Percentiles rank a stretch among this genome's conserved stretches.
Conservation (phyloP, 345 rosid species). For the Lepidium africanum region DNA sequence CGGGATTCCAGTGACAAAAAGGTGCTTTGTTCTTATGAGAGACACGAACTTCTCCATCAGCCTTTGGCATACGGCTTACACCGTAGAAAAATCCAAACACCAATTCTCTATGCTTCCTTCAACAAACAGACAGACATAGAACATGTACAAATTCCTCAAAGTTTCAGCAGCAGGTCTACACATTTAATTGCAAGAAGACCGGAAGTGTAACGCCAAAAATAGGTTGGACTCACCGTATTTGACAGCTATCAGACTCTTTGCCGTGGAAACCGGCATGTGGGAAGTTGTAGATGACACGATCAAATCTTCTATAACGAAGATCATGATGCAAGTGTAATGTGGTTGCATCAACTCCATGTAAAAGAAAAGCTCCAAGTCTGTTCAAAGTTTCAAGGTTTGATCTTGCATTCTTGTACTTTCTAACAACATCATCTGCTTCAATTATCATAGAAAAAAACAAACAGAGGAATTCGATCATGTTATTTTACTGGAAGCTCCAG, state of each 20-base stretch:
- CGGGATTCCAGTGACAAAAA: constrained; percentile 44
- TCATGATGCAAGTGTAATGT: constrained; percentile 26
- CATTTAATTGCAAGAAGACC: neutral
- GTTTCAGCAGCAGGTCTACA: neutral
- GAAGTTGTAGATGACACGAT: constrained; percentile 46
- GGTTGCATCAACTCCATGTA: constrained; percentile 52
- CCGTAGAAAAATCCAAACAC: constrained; percentile 35
- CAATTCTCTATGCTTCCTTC: constrained; percentile 42
- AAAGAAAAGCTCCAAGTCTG: constrained; percentile 36
- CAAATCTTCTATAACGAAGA: constrained; percentile 37
- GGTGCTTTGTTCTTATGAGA: constrained; percentile 48
- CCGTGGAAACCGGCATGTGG: constrained; percentile 63
- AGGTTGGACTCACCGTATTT: constrained; percentile 28
- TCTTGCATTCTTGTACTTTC: constrained; percentile 38
- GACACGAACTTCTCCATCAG: constrained; percentile 46
- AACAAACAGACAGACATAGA: neutral
- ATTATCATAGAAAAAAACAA: neutral
- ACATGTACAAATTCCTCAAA: neutral
- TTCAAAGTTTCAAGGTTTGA: constrained; percentile 32
- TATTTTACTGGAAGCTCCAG: neutral
- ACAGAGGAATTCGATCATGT: neutral
- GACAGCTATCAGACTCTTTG: constrained; percentile 5
- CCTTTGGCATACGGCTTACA: constrained; percentile 37
- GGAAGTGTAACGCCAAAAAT: neutral
- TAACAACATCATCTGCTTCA: constrained; percentile 30